Conservation (phyloP, 345 rosid species). For the Syzygium grande region DNA sequence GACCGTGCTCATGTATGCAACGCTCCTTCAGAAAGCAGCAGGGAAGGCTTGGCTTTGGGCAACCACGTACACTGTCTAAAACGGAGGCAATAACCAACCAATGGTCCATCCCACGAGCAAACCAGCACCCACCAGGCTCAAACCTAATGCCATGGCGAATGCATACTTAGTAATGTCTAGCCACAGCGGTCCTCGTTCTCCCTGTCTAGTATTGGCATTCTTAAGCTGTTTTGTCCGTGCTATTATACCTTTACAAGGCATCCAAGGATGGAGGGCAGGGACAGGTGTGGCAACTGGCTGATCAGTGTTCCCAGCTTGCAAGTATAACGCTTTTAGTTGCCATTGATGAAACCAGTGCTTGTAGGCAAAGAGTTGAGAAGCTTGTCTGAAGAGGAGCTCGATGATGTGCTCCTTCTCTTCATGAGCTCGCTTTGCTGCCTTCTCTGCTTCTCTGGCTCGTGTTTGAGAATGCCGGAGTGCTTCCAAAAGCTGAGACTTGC, state of each 20-base stretch:
- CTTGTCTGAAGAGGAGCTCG: conserved; percentile 77
- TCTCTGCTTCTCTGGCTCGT: conserved; percentile 95
- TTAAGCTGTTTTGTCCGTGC: conserved; percentile 16
- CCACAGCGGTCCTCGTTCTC: conserved; percentile 19
- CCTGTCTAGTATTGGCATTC: conserved; percentile 22
- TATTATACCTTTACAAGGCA: conserved; percentile 22
- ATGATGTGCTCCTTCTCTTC: conserved; percentile 79
- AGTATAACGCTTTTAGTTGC: conserved; percentile 67
- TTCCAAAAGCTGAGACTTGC: conserved; percentile 74
- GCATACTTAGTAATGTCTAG: conserved; percentile 34
- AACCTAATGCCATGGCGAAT: conserved; percentile 56
- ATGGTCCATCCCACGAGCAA: conserved; percentile 92
- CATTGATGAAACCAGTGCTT: conserved; percentile 77
- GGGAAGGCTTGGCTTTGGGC: neutral
- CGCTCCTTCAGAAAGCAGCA: neutral
- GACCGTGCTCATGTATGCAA: neutral
- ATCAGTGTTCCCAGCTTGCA: conserved; percentile 50
- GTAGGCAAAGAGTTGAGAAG: conserved; percentile 86
- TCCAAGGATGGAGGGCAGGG: conserved; percentile 50
- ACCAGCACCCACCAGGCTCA: conserved; percentile 91
- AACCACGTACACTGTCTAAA: conserved; percentile 6
- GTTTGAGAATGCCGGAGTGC: conserved; percentile 91
- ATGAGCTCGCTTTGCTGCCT: conserved; percentile 60
- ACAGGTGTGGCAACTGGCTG: conserved; percentile 34
- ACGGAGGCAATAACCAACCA: conserved; percentile 70